phyloP scores from a whole-genome alignment of 225 moss, liverwort and hornwort genomes.

The Neckera pumila region DNA sequence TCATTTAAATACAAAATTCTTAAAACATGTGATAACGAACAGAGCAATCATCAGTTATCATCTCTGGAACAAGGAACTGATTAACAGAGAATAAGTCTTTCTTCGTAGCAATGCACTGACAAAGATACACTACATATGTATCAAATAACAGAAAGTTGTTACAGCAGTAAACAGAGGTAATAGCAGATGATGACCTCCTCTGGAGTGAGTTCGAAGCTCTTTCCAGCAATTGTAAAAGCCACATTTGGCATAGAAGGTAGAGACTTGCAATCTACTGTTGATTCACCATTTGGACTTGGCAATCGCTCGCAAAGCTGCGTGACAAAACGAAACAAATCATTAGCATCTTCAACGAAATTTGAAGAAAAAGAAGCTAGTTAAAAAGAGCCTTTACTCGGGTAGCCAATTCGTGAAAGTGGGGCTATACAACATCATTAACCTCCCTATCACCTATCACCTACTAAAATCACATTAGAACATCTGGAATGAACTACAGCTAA shows the following conservation, averaged over 20 bases:
- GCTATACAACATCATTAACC: not conserved
- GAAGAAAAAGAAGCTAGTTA: not conserved
- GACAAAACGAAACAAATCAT: not conserved
- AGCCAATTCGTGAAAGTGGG: not conserved
- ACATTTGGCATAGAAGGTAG: conserved; percentile 71
- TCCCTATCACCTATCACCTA: no score
- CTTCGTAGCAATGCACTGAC: not conserved
- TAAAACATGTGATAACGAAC: not conserved
- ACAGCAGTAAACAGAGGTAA: not conserved
- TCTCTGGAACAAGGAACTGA: no score
- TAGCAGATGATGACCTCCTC: conserved; percentile 39
- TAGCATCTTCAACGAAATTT: not conserved
- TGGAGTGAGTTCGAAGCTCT: conserved; percentile 57
- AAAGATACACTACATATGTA: not conserved
- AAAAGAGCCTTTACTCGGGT: not conserved
- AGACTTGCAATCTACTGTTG: conserved; percentile 60
- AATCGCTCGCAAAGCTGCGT: conserved; percentile 77
- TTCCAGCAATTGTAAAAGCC: conserved; percentile 64
- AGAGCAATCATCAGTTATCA: not conserved
- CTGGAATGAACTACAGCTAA: not conserved
- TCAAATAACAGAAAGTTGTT: not conserved
- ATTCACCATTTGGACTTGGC: conserved; percentile 88
- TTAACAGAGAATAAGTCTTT: not conserved
- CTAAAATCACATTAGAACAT: not conserved
- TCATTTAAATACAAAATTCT: not conserved